These are phyloP conservation scores for Leishmania martiniquensis DNA, from an alignment of 208 protist species.

Conservation along the genomic window DNA sequence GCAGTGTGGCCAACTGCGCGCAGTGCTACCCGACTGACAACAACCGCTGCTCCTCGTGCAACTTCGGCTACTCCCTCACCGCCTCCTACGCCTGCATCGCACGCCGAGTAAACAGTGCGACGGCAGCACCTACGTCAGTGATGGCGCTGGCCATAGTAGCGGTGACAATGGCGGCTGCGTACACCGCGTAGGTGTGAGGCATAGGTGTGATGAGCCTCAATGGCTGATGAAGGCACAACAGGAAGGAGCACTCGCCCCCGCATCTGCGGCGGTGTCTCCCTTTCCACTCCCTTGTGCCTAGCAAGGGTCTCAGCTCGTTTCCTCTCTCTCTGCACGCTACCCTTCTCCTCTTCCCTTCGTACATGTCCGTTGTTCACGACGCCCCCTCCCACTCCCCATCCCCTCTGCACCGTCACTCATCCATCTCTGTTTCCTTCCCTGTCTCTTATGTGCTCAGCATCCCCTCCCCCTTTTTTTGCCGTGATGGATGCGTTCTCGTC, in stretches of 20 bases:
- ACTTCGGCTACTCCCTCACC: conserved; percentile 16
- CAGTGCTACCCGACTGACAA: conserved; percentile 22
- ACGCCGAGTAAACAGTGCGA: not conserved
- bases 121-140: not conserved
- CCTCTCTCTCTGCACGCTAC: not conserved
- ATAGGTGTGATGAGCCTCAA: not conserved
- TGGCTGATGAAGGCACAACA: not conserved
- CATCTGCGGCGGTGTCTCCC: not conserved
- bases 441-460: no score
- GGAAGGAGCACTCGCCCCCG: not conserved
- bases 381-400: not conserved
- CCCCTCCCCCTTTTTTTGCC: not conserved
- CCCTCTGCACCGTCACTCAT: no score
- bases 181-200: not conserved
- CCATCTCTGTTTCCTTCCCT: no score
- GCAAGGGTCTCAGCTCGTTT: not conserved
- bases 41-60: conserved; percentile 23
- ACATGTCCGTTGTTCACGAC: not conserved
- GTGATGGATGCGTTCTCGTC: no score
- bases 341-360: not conserved
- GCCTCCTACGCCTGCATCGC: conserved; percentile 17
- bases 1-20: conserved; percentile 14
- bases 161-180: not conserved
- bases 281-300: not conserved
- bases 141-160: not conserved